A percentile compares a stretch with the other conserved stretches of the same genome.
These are phyloP conservation scores for Amylostereum chailletii DNA, from an alignment of 1,284 basidiomycete species.

Conservation along the genomic window DNA sequence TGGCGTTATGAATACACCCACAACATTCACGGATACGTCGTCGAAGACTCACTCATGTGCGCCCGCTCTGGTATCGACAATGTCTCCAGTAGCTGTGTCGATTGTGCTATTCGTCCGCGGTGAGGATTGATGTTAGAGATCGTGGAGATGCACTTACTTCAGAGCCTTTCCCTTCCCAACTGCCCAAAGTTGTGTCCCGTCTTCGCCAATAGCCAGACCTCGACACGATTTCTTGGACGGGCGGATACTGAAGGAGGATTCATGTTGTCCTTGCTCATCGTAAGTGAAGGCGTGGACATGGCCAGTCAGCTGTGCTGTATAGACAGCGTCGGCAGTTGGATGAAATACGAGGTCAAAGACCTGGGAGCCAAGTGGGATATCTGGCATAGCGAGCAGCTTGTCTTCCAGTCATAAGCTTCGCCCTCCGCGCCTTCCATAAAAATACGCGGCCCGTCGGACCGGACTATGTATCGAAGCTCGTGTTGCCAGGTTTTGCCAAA, in stretches of 20 bases:
- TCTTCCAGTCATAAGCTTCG: too few relatives aligned
- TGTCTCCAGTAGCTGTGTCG: constrained; percentile 56
- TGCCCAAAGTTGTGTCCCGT: constrained; percentile 63
- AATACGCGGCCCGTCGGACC: too few relatives aligned
- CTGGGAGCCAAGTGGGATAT: constrained; percentile 67
- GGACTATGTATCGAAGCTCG: too few relatives aligned
- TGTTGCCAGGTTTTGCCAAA: too few relatives aligned
- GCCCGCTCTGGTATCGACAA: constrained; percentile 51
- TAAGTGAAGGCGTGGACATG: constrained; percentile 76
- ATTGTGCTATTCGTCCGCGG: constrained; percentile 40
- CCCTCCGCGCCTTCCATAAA: too few relatives aligned
- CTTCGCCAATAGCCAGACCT: constrained; percentile 53
- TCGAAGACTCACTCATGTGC: constrained; percentile 71
- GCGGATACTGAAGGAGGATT: constrained; percentile 44
- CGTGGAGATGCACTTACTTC: constrained; percentile 45
- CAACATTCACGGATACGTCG: constrained; percentile 7
- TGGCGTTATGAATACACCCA: constrained; percentile 25
- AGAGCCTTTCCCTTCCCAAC: constrained; percentile 82
- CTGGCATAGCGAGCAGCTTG: constrained; percentile 41
- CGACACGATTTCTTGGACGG: constrained; percentile 75
- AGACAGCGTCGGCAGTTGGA: constrained; percentile 61
- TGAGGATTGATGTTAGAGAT: not conserved
- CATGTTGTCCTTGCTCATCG: constrained; percentile 52
- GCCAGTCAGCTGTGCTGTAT: constrained; percentile 76
- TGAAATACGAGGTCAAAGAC: constrained; percentile 89